Conservation (phyloP, 257 asterid genomes). For the Scutellaria barbata region DNA sequence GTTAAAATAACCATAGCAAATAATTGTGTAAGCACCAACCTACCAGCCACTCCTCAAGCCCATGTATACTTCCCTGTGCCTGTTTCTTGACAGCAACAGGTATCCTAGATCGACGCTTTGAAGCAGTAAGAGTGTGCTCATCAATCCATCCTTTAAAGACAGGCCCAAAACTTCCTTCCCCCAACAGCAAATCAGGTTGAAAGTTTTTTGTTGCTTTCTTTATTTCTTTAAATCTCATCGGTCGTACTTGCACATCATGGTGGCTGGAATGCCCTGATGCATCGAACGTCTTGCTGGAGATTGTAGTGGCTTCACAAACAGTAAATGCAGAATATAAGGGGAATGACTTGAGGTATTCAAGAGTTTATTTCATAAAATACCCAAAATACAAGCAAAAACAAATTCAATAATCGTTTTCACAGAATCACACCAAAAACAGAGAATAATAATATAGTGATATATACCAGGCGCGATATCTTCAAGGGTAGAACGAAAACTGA, state of each 20-base stretch:
- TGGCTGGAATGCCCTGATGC: background rate
- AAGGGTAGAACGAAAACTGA: background rate
- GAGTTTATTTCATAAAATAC: too few species aligned
- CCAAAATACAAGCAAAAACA: too few species aligned
- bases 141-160: constrained; percentile 35
- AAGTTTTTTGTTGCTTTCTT: constrained; percentile 34
- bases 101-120: constrained; percentile 16
- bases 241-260: background rate
- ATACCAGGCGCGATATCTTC: background rate
- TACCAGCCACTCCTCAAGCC: constrained; percentile 30
- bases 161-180: constrained; percentile 13
- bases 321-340: too few species aligned
- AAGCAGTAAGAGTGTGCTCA: constrained; percentile 35
- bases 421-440: background rate
- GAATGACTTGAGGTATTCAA: too few species aligned
- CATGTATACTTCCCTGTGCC: background rate
- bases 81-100: constrained; percentile 28
- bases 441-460: background rate
- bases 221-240: constrained; percentile 22
- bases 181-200: background rate
- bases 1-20: too few species aligned
- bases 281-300: background rate
- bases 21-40: background rate
- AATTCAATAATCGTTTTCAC: background rate
- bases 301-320: constrained; percentile 12